These are phyloP conservation scores for Crotalaria pallida DNA, from an alignment of 306 rosid species.

Conservation along the genomic window DNA sequence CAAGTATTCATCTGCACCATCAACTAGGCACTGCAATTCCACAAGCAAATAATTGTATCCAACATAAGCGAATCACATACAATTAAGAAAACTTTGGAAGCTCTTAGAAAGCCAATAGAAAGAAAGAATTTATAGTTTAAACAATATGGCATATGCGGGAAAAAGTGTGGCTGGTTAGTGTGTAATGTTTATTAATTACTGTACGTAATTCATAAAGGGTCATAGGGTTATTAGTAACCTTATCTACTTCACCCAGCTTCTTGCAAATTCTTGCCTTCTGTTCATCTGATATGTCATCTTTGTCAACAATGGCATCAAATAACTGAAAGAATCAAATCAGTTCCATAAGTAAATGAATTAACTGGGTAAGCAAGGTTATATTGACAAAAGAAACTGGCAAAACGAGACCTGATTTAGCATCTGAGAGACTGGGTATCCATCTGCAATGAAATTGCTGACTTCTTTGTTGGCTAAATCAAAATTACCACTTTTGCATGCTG, in stretches of 20 bases:
- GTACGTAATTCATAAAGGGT: no score
- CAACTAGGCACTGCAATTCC: slow-evolving; percentile 69
- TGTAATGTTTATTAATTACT: neutral
- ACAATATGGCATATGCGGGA: neutral
- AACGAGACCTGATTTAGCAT: slow-evolving; percentile 64
- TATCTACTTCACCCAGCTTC: slow-evolving; percentile 86
- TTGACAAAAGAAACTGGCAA: slow-evolving; percentile 12
- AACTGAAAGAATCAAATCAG: slow-evolving; percentile 37
- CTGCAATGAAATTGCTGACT: slow-evolving; percentile 80
- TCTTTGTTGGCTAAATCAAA: slow-evolving; percentile 88
- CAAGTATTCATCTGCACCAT: slow-evolving; percentile 87
- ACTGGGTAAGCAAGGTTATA: neutral
- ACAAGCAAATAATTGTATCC: slow-evolving; percentile 11
- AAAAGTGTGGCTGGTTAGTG: neutral
- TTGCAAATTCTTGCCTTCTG: slow-evolving; percentile 86
- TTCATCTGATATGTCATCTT: slow-evolving; percentile 70
- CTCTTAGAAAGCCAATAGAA: neutral
- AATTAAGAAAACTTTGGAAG: neutral
- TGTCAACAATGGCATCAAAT: slow-evolving; percentile 68
- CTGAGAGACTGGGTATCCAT: slow-evolving; percentile 93
- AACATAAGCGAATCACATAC: neutral
- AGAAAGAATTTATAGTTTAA: neutral
- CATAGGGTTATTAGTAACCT: slow-evolving; percentile 41
- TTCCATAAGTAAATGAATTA: neutral
- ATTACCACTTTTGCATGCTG: slow-evolving; percentile 77